Percentiles rank a stretch among this genome's conserved stretches.
Conservation (phyloP, 139 green algal genomes). For the Choricystis sp. region DNA sequence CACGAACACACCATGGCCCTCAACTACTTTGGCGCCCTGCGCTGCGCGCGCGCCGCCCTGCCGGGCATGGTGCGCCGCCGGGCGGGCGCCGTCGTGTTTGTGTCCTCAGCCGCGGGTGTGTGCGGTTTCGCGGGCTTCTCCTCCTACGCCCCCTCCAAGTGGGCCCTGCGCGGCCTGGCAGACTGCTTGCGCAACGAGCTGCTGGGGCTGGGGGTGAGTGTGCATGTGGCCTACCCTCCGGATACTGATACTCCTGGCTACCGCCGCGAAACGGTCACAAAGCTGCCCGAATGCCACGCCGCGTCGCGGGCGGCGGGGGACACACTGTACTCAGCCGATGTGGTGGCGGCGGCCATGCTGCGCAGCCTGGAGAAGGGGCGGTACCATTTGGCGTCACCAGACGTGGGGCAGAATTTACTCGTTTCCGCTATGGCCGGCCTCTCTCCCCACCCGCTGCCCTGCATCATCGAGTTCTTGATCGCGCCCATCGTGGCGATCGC, state of each 20-base stretch:
- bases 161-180: slow-evolving; percentile 57
- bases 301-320: slow-evolving; percentile 27
- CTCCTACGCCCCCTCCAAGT: slow-evolving; percentile 64
- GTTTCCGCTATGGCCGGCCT: slow-evolving; percentile 18
- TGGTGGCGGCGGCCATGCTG: slow-evolving; percentile 37
- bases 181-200: slow-evolving; percentile 70
- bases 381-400: slow-evolving; percentile 40
- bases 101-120: slow-evolving; percentile 33
- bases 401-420: slow-evolving; percentile 31
- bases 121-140: slow-evolving; percentile 41
- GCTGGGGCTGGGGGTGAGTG: slow-evolving; percentile 34
- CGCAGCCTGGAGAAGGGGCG: slow-evolving; percentile 19
- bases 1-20: slow-evolving; percentile 44
- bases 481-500: slow-evolving; percentile 12
- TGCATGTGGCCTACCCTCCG: slow-evolving; percentile 58
- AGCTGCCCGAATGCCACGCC: slow-evolving; percentile 34
- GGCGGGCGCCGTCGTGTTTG: slow-evolving; percentile 41
- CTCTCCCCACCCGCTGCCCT: slow-evolving; percentile 2
- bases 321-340: slow-evolving; percentile 24
- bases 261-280: slow-evolving; percentile 38
- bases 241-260: slow-evolving; percentile 74
- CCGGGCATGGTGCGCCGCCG: slow-evolving; percentile 43
- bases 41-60: slow-evolving; percentile 36
- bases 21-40: slow-evolving; percentile 63
- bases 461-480: slow-evolving; percentile 4